Evolutionary conservation across 768 basidiomycete species (phyloP), one percentile per base, ranked within the genome.

Genomic region (Punctularia strigosozonata): DNA sequence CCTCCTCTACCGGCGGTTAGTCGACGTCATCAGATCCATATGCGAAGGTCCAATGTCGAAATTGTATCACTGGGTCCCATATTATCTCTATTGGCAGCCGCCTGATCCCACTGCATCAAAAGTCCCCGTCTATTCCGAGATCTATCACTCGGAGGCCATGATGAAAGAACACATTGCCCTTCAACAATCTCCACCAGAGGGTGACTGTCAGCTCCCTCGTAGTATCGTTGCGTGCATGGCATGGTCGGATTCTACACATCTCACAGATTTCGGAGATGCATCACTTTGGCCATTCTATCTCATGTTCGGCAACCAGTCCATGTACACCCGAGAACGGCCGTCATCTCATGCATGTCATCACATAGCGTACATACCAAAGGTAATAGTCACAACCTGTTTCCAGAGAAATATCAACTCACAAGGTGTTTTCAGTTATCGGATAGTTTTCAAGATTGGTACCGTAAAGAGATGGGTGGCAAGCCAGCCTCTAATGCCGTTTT

Each of bases 331-430:
- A 1, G 44, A 44, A 2, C 46, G 49, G 12, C 62, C 61, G 2
- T 49, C 43, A 6, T 50, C 51, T 0, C 46, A 51, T 15, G 54
- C 63, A 2, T 49, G 52, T 17, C 61, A 69, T 42, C 65, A 66
- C 40, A 8, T 68, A 3, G 66, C 62, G 8, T 70, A 68, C 46
- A 57, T 72, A 18, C 66, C 65, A 1, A 49, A 52, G 10, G 64
- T 68, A 42, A 38, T 40, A 18, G 14, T 36, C 25, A n/a, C 32
- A 15, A 44, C 51, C 4, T 30, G 25, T 25, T 17, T 4, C n/a
- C n/a, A n/a, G n/a, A n/a, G 25, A 39, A 13, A 30, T 28, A 22
- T 23, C 31, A 15, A 10, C 38, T 39, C 14, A n/a, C 12, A 2
- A 23, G 37, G 18, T 20, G 23, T 28, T 20, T 10, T 22, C 18